A percentile compares a stretch with the other conserved stretches of the same genome.
These are phyloP conservation scores for Macrolepiota dolichaula DNA, from an alignment of 768 basidiomycete species.

Conservation along the genomic window DNA sequence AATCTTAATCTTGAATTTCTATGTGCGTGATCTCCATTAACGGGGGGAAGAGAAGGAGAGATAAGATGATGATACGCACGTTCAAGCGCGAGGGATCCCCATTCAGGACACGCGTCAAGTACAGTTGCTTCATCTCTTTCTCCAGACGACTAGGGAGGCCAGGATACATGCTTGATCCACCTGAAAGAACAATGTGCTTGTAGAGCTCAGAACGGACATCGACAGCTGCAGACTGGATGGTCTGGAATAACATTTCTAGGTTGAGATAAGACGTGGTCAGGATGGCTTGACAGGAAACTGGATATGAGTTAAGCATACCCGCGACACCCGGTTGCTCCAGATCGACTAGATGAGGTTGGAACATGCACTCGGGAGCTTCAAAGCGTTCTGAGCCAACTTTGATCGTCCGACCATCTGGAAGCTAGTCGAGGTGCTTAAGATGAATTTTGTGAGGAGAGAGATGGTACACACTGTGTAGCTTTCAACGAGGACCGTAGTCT, in stretches of 20 bases:
- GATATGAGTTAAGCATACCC: conserved; percentile 43
- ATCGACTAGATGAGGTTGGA: conserved; percentile 98
- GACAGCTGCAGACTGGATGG: conserved; percentile 88
- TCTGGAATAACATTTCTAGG: conserved; percentile 93
- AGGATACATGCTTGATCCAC: conserved; percentile 98
- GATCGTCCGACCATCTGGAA: conserved; percentile 93
- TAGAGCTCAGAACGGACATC: conserved; percentile 90
- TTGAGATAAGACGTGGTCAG: not conserved
- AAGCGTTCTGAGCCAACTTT: conserved; percentile 98
- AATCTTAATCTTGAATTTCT: conserved; percentile 99
- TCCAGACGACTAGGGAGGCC: conserved; percentile 95
- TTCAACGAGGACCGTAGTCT: conserved; percentile 95
- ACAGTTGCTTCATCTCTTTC: conserved; percentile 99
- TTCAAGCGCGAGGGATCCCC: conserved; percentile 83
- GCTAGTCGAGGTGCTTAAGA: conserved; percentile 36
- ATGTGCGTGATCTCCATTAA: too few relatives aligned
- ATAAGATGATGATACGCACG: conserved; percentile 48
- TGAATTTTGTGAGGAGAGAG: not conserved
- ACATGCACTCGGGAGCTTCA: conserved; percentile 99
- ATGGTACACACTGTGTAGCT: conserved; percentile 78
- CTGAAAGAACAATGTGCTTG: conserved; percentile 97
- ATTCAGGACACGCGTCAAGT: conserved; percentile 83
- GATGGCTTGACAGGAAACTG: not conserved
- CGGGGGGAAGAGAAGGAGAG: not conserved
- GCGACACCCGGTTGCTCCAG: conserved; percentile 96